Evolutionary conservation across 2,329 filamentous ascomycete genomes (phyloP).

Genomic region (Fusarium agapanthi): DNA sequence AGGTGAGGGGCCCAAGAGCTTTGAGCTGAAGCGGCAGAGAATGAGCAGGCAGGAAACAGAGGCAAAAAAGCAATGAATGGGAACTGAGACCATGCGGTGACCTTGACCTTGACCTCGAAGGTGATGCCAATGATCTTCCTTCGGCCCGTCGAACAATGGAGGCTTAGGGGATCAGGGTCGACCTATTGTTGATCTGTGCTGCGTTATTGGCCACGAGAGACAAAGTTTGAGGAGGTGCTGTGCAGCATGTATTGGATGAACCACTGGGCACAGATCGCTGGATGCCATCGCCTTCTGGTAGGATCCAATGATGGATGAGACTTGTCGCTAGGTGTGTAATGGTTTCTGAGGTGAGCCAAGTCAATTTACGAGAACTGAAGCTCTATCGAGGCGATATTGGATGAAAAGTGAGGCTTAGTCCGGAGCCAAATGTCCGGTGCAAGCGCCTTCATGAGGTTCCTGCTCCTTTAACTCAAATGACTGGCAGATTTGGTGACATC

Average conservation of each 20-base stretch:
- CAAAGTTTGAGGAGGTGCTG: not conserved
- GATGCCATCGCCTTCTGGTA: not conserved
- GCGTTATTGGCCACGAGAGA: constrained; percentile 2
- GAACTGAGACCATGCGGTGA: not conserved
- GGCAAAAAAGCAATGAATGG: not conserved
- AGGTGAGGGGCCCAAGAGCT: constrained; percentile 14
- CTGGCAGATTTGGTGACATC: constrained; percentile 10
- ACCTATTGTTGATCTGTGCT: constrained; percentile 5
- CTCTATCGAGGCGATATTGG: not conserved
- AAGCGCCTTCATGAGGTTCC: not conserved
- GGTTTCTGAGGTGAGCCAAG: constrained; percentile 7
- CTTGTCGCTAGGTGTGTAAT: not conserved
- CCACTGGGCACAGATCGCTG: constrained; percentile 15
- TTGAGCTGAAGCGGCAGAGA: constrained; percentile 14
- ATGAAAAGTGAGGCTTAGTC: not conserved
- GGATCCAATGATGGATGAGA: constrained; percentile 8
- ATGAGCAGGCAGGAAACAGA: not conserved
- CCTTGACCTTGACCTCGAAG: not conserved
- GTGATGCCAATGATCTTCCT: constrained; percentile 8
- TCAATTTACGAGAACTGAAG: constrained; percentile 4
- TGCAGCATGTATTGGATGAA: not conserved
- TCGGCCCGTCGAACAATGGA: not conserved
- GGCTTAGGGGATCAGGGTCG: not conserved
- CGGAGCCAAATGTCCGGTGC: not conserved
- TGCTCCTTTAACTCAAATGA: constrained; percentile 9